Evolutionary conservation across 805 yeast genomes (phyloP).

Genomic region (Pichia pseudocactophila): DNA sequence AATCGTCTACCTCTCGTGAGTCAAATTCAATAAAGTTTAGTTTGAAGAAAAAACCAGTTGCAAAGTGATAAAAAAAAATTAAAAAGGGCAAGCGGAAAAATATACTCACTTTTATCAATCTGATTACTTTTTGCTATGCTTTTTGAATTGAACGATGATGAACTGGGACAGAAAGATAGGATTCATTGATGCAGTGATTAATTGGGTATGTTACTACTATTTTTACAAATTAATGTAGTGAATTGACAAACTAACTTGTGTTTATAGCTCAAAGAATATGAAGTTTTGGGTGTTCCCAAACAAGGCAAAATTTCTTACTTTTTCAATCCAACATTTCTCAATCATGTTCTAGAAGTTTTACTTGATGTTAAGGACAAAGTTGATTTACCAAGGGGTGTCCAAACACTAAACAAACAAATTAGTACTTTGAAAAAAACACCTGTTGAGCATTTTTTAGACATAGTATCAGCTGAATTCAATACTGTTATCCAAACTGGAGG

Average conservation of each 20-base stretch:
- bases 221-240: too few species aligned
- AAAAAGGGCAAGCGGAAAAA: neutral
- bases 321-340: constrained; percentile 13
- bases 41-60: neutral
- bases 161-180: neutral
- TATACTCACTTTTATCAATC: too few species aligned
- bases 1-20: neutral
- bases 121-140: too few species aligned
- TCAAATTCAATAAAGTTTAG: constrained; percentile 3
- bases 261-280: constrained; percentile 6
- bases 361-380: constrained; percentile 16
- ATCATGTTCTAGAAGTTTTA: constrained; percentile 13
- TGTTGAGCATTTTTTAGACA: constrained; percentile 3
- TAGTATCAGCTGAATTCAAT: constrained; percentile 4
- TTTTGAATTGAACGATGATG: too few species aligned
- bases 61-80: neutral
- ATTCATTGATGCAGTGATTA: neutral
- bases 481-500: neutral
- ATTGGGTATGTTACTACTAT: neutral
- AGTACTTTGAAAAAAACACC: neutral
- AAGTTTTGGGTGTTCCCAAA: constrained; percentile 4
- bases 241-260: neutral
- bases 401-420: neutral
- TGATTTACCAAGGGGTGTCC: constrained; percentile 2
- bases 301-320: constrained; percentile 3